Base-by-base conservation (phyloP, 495 filamentous ascomycete species). In the Penicillium fimorum region DNA sequence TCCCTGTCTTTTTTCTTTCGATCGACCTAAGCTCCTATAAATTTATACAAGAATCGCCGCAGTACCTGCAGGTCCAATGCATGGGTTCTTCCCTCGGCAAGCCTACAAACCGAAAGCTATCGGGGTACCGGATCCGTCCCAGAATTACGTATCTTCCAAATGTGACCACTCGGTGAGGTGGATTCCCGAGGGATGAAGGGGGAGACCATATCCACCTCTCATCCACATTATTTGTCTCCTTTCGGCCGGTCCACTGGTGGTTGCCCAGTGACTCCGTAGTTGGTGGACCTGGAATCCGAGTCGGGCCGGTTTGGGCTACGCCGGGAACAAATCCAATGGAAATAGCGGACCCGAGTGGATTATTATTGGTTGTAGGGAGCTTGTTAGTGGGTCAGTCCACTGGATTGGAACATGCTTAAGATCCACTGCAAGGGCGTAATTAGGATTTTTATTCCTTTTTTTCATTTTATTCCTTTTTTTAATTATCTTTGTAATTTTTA, bases 231-330 rank as follows among this genome's bases (percentile, higher is more conserved):
- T 54, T 30, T 38, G 32, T 13, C 52, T 51, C 58, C 60, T 53
- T 59, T 63, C 55, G 59, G 35, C 63, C 61, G 63, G 25, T 27
- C 25, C 25, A 27, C 25, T 27, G 25, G 52, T 50, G 60, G 63
- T 64, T 61, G 63, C 58, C 66, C 66, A 66, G 66, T 68, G 47
- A 64, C 44, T 54, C 53, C 42, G 43, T 53, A 40, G 55, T 43
- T 69, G 58, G 66, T 69, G 64, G 64, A 58, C 42, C 58, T 62
- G 61, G 56, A 69, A 67, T 69, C 66, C 66, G 66, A 69, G 45
- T 69, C 66, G 66, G 66, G 63, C 66, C 66, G 66, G 57, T 64
- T 67, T 66, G 53, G 63, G 53, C 38, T 48, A 56, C 60, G 56
- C 63, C 66, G 66, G 63, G 64, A 69, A 60, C 30, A 5, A 53